Evolutionary conservation across 768 basidiomycete genomes (phyloP), one percentile per base, ranked within the genome.

Genomic region (Gloeostereum incarnatum): DNA sequence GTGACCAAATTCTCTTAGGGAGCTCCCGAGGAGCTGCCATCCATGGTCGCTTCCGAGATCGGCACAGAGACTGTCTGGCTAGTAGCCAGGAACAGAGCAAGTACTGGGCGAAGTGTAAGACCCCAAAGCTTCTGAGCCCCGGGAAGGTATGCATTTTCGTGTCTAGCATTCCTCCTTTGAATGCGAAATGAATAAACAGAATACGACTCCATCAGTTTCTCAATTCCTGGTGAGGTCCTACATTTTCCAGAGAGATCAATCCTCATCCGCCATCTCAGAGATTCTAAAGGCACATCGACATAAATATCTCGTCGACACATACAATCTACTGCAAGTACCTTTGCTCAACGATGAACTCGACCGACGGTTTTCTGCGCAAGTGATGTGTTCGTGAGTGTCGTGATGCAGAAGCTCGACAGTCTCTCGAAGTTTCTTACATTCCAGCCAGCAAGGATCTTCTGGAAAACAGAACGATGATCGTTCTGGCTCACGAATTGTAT

Each of bases 401-500:
- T n/a, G 35, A 11, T 21, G n/a, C n/a, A 26, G n/a, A 3, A n/a
- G 4, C 24, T 33, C 31, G 20, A 17, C 35, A 36, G 22, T 18
- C 35, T 35, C 22, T n/a, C 36, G 13, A 22, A 17, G 26, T 35
- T n/a, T n/a, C n/a, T 31, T n/a, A 36, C 42, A 26, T 31, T 39
- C 6, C 22, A 17, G 18, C 11, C 43, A 96, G 93, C 22, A 60
- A 68, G 31, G 84, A 93, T 56, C 64, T 97, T 22, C 81, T 87
- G 50, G 70, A 80, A 19, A 81, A 83, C 39, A 62, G 75, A 21
- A 88, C 83, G 0, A 51, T 98, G 18, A 75, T 98, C 20, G 60
- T 98, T 29, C 88, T 97, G 51, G 77, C 86, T 4, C 96, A 99
- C 60, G 93, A 98, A 64, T 91, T 97, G 94, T 94, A 55, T 55